phyloP scores from a whole-genome alignment of 805 yeast genomes.

The Metschnikowia corniflorae region DNA sequence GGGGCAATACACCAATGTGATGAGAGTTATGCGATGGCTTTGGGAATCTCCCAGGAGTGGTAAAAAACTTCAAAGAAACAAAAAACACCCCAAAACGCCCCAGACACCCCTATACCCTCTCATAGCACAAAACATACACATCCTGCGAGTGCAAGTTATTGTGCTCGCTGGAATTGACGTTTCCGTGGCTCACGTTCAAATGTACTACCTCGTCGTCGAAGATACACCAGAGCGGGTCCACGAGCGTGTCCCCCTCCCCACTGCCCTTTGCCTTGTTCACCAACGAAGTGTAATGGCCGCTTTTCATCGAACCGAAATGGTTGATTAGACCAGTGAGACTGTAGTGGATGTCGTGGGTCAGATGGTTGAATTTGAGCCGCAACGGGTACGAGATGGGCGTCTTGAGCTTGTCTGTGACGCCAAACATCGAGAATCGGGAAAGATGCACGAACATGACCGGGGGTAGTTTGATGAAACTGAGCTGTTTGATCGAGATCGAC shows the following conservation, averaged over 20 bases:
- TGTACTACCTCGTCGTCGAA: constrained; percentile 69
- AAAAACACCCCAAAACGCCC: no score
- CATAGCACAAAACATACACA: constrained; percentile 70
- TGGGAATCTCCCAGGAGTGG: no score
- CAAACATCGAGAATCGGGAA: constrained; percentile 44
- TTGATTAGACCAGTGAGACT: constrained; percentile 61
- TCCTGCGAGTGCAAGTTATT: constrained; percentile 46
- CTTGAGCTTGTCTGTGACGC: constrained; percentile 49
- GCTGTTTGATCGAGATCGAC: constrained; percentile 20
- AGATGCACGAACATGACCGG: constrained; percentile 38
- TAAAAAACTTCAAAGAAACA: no score
- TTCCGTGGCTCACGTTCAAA: constrained; percentile 45
- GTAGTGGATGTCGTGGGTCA: constrained; percentile 38
- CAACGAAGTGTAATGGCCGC: constrained; percentile 75
- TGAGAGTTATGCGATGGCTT: no score
- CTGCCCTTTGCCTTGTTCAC: constrained; percentile 43
- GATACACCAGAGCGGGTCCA: constrained; percentile 58
- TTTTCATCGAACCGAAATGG: constrained; percentile 64
- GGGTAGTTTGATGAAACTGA: constrained; percentile 35
- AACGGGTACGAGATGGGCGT: constrained; percentile 55
- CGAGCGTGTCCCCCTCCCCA: constrained; percentile 24
- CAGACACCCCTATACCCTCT: constrained; percentile 22
- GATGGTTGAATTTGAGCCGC: constrained; percentile 43
- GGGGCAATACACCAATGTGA: no score
- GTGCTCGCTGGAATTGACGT: constrained; percentile 30